Evolutionary conservation across 441 rosid species (phyloP).

Genomic region (Populus tomentosa): DNA sequence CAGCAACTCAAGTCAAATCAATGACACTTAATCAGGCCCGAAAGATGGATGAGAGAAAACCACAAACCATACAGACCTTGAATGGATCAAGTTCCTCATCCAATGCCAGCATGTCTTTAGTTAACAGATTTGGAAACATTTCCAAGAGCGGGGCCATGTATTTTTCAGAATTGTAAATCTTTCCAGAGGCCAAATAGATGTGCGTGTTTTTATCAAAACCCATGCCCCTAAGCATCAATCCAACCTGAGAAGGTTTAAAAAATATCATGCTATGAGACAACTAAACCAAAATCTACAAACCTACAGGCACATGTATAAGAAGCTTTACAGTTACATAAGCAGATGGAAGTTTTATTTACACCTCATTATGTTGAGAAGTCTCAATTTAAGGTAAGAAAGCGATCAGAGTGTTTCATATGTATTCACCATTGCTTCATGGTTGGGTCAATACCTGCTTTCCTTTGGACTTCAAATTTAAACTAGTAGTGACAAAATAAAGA

Average conservation of each 20-base stretch:
- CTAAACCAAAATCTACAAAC: constrained; percentile 1
- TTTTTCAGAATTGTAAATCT: constrained; percentile 84
- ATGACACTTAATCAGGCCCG: constrained; percentile 6
- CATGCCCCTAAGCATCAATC: constrained; percentile 99
- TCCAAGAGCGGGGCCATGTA: constrained; percentile 91
- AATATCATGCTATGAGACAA: no score
- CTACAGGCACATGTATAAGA: background rate
- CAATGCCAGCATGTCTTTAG: constrained; percentile 85
- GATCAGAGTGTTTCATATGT: background rate
- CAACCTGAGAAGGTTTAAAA: no score
- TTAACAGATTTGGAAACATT: constrained; percentile 95
- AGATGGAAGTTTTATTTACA: background rate
- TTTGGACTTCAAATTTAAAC: background rate
- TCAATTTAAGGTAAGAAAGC: background rate
- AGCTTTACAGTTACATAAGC: background rate
- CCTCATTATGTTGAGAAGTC: background rate
- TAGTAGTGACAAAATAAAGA: background rate
- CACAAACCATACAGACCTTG: constrained; percentile 46
- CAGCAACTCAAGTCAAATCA: constrained; percentile 36
- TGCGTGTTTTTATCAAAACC: constrained; percentile 88
- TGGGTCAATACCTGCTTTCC: background rate
- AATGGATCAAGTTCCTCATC: constrained; percentile 87
- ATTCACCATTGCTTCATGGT: background rate
- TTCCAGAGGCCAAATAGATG: constrained; percentile 92
- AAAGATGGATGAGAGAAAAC: constrained; percentile 11